Evolutionary conservation across 2,329 filamentous ascomycete species (phyloP).

Genomic region (Amauroascus niger): DNA sequence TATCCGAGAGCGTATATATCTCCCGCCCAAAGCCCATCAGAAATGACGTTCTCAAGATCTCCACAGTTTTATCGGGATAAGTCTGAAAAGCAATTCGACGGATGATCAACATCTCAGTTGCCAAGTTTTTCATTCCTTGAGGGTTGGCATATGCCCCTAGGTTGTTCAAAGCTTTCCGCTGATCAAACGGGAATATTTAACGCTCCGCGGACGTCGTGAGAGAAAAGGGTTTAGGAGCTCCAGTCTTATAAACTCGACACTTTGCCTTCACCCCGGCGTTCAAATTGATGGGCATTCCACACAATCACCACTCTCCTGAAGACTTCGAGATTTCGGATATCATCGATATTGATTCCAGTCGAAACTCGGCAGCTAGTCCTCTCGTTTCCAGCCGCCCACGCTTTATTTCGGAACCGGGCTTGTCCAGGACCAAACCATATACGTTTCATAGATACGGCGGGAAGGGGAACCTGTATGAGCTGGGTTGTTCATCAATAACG

Average conservation of each 20-base stretch:
- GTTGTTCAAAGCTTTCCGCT: no score
- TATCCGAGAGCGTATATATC: background rate
- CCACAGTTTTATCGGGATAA: background rate
- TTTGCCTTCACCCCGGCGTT: background rate
- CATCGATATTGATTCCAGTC: background rate
- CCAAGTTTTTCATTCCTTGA: no score
- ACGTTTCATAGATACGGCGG: background rate
- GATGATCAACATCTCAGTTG: no score
- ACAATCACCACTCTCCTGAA: no score
- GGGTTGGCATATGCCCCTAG: no score
- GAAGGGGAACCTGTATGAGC: background rate
- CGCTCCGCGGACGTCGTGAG: background rate
- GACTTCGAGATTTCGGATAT: background rate
- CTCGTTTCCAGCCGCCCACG: background rate
- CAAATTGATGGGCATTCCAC: background rate
- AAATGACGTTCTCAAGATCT: background rate
- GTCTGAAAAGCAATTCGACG: background rate
- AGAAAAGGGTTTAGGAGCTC: background rate
- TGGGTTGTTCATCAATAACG: background rate
- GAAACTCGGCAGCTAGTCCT: background rate
- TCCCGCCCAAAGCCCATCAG: background rate
- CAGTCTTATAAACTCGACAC: background rate
- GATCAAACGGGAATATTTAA: no score
- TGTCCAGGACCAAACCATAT: no score
- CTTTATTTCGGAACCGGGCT: background rate